Evolutionary conservation across 768 basidiomycete genomes (phyloP).

Genomic region (Wakefieldia striispora): DNA sequence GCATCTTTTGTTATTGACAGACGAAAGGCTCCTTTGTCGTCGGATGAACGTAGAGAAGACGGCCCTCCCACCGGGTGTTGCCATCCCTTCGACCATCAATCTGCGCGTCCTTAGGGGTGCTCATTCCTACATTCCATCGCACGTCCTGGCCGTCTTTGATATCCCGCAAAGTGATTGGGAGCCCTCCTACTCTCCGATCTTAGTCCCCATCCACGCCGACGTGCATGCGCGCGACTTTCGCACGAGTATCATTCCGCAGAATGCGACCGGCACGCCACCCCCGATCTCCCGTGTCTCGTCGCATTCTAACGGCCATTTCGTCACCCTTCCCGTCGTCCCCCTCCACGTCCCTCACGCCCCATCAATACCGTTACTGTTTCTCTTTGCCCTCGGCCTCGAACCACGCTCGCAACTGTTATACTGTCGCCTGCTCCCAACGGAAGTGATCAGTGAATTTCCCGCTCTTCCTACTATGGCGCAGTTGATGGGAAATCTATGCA

Average conservation of each 20-base stretch:
- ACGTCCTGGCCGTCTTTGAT: conserved; percentile 49
- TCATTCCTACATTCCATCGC: conserved; percentile 47
- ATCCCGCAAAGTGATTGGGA: conserved; percentile 30
- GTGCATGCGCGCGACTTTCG: conserved; percentile 42
- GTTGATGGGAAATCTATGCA: conserved; percentile 42
- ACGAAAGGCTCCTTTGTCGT: conserved; percentile 29
- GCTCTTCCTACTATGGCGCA: conserved; percentile 56
- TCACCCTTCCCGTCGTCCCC: conserved; percentile 53
- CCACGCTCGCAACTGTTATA: conserved; percentile 45
- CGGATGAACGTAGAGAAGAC: conserved; percentile 34
- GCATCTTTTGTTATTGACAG: conserved; percentile 6
- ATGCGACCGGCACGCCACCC: conserved; percentile 32
- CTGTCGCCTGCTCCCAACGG: conserved; percentile 51
- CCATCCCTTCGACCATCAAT: conserved; percentile 44
- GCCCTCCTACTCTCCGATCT: conserved; percentile 35
- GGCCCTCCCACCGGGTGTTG: conserved; percentile 19
- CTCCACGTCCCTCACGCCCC: conserved; percentile 49
- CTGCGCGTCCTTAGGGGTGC: conserved; percentile 45
- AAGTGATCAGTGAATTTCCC: conserved; percentile 56
- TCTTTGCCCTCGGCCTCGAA: conserved; percentile 57
- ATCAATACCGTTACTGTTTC: conserved; percentile 55
- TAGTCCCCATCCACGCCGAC: conserved; percentile 53
- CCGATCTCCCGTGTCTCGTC: conserved; percentile 30
- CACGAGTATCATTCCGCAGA: conserved; percentile 34
- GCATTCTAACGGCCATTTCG: conserved; percentile 25